Evolutionary conservation across 148 eudicot genomes (phyloP), one percentile per base, ranked within the genome.

Genomic region (Dianthus caryophyllus): DNA sequence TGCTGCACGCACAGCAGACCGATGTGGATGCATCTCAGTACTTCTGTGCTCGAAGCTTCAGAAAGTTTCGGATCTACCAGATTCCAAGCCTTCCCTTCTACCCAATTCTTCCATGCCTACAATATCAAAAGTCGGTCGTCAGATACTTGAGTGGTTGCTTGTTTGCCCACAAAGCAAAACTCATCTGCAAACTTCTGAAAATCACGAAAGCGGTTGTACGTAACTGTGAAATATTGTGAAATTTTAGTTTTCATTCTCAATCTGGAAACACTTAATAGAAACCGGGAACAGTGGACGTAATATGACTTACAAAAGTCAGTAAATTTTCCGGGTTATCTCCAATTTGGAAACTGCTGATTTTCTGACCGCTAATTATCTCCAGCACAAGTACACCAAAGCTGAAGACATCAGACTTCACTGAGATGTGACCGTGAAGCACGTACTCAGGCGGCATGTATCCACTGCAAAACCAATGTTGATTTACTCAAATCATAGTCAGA

Each of bases 1-100:
- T 80, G 79, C 60, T 83, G 83, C 31, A 75, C 81, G 46, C 86
- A 83, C 39, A 77, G 36, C 56, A 83, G 50, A 26, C 80, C 87
- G 8, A 83, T 77, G 18, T 80, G 84, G 33, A 80, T 75, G 67
- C 86, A 79, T 70, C 79, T 72, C 70, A 80, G 31, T 66, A 83
- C 63, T 10, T 80, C 87, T 14, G 39, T 64, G 17, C 55, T 72
- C 27, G 43, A 44, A 26, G 70, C 70, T 31, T 44, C 30, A 5
- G 58, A 21, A 22, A 72, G 22, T 72, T 48, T 65, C n/a, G 70
- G 75, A 65, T 72, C 70, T n/a, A 72, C 75, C 1, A 72, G 14
- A 12, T 65, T 65, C 75, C 70, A 65, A 0, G 70, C 50, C 17
- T 66, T 65, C n/a, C 75, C 70, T 56, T 72, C 57, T 31, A 31